Conservation (phyloP, 257 asterid genomes). For the Solanum tarapatanum region DNA sequence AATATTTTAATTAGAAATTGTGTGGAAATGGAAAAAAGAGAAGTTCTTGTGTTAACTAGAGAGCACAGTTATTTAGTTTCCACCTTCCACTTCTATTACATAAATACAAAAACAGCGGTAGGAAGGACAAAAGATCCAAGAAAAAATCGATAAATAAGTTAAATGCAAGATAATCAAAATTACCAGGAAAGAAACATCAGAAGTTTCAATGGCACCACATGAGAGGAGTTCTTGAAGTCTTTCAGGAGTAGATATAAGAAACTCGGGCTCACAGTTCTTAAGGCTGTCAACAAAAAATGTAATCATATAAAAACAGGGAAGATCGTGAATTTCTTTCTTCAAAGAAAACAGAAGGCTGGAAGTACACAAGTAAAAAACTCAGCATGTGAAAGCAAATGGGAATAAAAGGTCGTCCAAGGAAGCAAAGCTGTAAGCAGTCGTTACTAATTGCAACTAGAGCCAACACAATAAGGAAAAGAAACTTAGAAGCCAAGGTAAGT, state of each 20-base stretch:
- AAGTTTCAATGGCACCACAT: conserved; percentile 42
- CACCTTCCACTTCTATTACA: not conserved
- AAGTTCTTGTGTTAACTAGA: not conserved
- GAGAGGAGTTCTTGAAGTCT: conserved; percentile 61
- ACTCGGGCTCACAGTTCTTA: conserved; percentile 67
- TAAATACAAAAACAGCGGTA: not conserved
- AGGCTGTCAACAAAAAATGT: conserved; percentile 32
- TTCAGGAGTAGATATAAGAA: conserved; percentile 63
- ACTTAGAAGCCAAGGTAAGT: not conserved
- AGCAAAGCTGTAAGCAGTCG: not conserved
- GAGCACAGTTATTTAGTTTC: not conserved
- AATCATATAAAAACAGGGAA: not conserved
- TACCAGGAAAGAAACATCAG: conserved; percentile 67
- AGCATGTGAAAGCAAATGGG: not conserved
- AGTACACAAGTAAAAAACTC: not conserved
- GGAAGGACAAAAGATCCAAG: not conserved
- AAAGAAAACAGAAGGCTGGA: not conserved
- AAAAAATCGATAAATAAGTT: not conserved
- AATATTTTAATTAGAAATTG: not conserved
- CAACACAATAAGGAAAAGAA: not conserved
- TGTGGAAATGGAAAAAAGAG: not conserved
- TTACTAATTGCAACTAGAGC: not conserved
- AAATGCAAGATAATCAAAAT: not conserved
- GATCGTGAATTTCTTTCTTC: not conserved
- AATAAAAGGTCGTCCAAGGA: not conserved